Evolutionary conservation across 257 asterid species (phyloP).

Genomic region (Pogostemon cablin): DNA sequence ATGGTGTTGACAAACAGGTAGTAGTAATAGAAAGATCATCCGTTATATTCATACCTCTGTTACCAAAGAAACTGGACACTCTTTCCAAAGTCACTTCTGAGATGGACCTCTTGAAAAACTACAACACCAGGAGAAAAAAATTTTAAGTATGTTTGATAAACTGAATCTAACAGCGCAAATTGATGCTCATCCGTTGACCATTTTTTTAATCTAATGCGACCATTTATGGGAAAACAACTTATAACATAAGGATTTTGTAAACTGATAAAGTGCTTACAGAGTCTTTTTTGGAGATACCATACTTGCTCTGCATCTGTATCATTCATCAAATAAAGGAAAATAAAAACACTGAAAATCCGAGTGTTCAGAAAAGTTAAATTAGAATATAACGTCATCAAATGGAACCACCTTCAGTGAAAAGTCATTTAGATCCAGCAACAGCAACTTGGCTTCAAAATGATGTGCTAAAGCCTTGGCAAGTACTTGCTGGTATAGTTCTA

Average conservation of each 20-base stretch:
- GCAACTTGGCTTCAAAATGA: constrained; percentile 72
- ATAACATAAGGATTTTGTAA: not conserved
- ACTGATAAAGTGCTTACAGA: constrained; percentile 52
- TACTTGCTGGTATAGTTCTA: constrained; percentile 76
- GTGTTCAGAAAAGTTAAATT: constrained; percentile 3
- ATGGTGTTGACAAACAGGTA: not conserved
- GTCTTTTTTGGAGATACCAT: constrained; percentile 66
- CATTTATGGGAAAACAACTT: constrained; percentile 8
- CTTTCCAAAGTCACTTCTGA: constrained; percentile 77
- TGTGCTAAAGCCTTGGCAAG: constrained; percentile 93
- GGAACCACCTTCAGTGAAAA: constrained; percentile 75
- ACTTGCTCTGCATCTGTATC: constrained; percentile 86
- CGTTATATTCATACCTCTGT: constrained; percentile 56
- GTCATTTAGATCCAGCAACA: constrained; percentile 74
- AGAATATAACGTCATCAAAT: constrained; percentile 25
- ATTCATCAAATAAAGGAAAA: constrained; percentile 28
- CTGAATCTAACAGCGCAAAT: not conserved
- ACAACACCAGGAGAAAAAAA: constrained; percentile 27
- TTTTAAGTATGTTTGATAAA: not conserved
- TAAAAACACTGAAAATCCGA: constrained; percentile 29
- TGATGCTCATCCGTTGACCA: constrained; percentile 4
- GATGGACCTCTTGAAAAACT: constrained; percentile 72
- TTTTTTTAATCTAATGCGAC: not conserved
- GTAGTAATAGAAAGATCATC: not conserved
- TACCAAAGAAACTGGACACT: constrained; percentile 66